Base-by-base conservation (phyloP, 306 rosid species). In the Medicago lupulina region DNA sequence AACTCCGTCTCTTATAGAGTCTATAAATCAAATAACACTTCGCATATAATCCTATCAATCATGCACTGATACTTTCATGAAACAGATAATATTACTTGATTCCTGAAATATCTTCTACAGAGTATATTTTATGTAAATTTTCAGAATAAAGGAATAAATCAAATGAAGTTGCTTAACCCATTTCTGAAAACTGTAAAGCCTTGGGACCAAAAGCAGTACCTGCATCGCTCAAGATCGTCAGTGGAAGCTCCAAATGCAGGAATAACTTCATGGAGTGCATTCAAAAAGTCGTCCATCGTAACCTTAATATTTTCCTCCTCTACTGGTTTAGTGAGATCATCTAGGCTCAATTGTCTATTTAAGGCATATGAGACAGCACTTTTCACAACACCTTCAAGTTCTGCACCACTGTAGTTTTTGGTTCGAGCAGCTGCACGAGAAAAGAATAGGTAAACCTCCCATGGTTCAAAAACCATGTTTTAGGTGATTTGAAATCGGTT, bases 301-400 rank as follows among this genome's bases (percentile, higher is more conserved):
- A 96, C 97, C 83, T 90, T 96, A 62, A 96, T 92, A 62, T 86
- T 92, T 81, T 96, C 97, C 89, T 96, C 99, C 83, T 96, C 99
- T 55, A 96, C 96, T 50, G 87, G 96, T 81, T 92, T 92, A 72
- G 98, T 90, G 75, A 96, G 99, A 74, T 96, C 99, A 34, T 92
- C 97, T 60, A 89, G 85, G 81, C 96, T 96, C 80, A 96, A 73
- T 81, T 92, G 99, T 81, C 97, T 88, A 87, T 96, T 92, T 75
- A 96, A 90, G 74, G 99, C 98, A 83, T 68, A 96, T 71, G 99
- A 96, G 40, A 96, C 99, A 31, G 99, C 99, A 90, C 98, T 96
- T 89, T 92, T 96, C 40, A 96, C 99, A 82, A 96, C 99, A 82
- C 99, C 99, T 89, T 96, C 98, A 78, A 96, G 96, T 89, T 96